Conservation (phyloP, 192 early-diverging fungal genomes). For the Chytriomyces sp. region DNA sequence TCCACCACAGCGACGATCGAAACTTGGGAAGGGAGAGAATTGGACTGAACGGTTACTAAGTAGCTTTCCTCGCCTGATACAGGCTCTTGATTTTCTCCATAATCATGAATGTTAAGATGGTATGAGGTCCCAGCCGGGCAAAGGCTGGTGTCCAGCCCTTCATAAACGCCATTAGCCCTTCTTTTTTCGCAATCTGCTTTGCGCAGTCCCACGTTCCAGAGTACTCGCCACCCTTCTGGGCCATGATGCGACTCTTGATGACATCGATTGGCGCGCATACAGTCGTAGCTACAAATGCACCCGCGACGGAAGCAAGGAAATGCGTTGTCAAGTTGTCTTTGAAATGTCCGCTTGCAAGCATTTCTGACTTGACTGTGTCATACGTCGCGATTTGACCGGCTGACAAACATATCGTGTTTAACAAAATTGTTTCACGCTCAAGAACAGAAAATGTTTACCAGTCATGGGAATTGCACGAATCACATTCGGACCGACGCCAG, state of each 20-base stretch:
- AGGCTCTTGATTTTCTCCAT: conserved; percentile 38
- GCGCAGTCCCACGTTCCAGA: conserved; percentile 20
- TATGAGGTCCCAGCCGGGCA: conserved; percentile 43
- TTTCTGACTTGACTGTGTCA: conserved; percentile 26
- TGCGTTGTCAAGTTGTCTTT: conserved; percentile 34
- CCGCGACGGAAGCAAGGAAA: conserved; percentile 28
- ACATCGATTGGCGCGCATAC: conserved; percentile 40
- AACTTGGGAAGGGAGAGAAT: no score
- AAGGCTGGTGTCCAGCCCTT: conserved; percentile 45
- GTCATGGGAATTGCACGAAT: conserved; percentile 48
- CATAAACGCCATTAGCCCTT: conserved; percentile 40
- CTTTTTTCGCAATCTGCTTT: conserved; percentile 25
- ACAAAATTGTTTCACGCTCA: no score
- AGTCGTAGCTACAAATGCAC: conserved; percentile 44
- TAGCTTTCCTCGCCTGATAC: no score
- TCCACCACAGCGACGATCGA: no score
- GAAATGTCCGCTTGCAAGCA: conserved; percentile 31
- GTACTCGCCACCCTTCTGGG: conserved; percentile 19
- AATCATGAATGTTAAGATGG: conserved; percentile 41
- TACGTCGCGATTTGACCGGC: conserved; percentile 38
- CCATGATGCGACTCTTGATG: conserved; percentile 43
- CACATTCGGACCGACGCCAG: conserved; percentile 44
- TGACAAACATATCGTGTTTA: no score
- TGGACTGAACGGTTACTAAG: no score
- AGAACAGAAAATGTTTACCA: background rate